A percentile compares a stretch with the other conserved stretches of the same genome.
Conservation (phyloP, 495 filamentous ascomycete genomes). For the Penicillium cinerascens region DNA sequence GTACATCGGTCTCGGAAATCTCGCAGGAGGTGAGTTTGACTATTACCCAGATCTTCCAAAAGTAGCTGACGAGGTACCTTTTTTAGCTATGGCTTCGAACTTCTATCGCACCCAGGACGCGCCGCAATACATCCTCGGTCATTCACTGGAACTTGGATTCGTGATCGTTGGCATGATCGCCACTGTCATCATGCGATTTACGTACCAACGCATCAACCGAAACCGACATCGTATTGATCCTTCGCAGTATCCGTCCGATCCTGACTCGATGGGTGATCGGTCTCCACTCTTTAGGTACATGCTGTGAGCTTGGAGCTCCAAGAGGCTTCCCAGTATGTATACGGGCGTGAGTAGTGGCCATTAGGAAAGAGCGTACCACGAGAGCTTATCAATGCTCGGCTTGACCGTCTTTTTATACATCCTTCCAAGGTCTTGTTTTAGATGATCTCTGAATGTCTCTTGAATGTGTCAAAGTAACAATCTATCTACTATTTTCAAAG, state of each 20-base stretch:
- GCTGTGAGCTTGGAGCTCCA: conserved; percentile 21
- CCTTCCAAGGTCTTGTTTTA: no score
- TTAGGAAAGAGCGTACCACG: no score
- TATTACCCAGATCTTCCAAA: neutral
- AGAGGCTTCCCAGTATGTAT: no score
- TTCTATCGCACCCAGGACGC: conserved; percentile 67
- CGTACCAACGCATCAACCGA: conserved; percentile 60
- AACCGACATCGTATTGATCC: conserved; percentile 52
- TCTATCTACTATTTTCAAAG: no score
- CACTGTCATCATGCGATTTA: conserved; percentile 47
- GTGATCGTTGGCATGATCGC: conserved; percentile 60
- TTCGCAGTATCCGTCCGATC: conserved; percentile 45
- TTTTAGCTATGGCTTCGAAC: conserved; percentile 68
- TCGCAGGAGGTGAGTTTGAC: conserved; percentile 53
- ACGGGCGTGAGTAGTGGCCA: no score
- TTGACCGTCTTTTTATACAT: no score
- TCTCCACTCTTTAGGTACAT: conserved; percentile 64
- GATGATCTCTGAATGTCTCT: no score
- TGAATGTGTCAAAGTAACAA: no score
- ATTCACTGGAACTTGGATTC: conserved; percentile 66
- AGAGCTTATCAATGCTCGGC: no score
- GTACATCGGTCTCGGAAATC: conserved; percentile 70
- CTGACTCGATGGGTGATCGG: conserved; percentile 59
- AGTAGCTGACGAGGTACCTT: neutral
- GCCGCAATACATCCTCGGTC: conserved; percentile 64